Percentiles rank a stretch among this genome's conserved stretches.
These are phyloP conservation scores for Endotrypanum monterogeii DNA, from an alignment of 208 protist species.

Conservation along the genomic window DNA sequence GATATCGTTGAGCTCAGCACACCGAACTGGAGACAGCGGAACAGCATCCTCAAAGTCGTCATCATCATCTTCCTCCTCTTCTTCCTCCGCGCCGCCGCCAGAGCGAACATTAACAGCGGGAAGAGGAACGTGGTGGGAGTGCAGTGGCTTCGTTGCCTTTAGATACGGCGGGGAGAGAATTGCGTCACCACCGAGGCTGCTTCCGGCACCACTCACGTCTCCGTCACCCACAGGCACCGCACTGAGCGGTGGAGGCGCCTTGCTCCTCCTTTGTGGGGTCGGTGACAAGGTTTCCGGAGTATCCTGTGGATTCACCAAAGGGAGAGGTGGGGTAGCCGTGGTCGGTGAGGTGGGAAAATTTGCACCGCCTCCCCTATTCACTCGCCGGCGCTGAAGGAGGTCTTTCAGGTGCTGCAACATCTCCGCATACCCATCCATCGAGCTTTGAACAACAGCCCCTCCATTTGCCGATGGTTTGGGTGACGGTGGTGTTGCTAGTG, in stretches of 20 bases:
- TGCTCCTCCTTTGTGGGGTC: neutral
- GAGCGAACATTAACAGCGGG: slow-evolving; percentile 9
- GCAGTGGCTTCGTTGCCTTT: slow-evolving; percentile 33
- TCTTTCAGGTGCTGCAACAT: slow-evolving; percentile 87
- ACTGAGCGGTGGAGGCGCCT: slow-evolving; percentile 22
- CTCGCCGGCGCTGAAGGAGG: slow-evolving; percentile 56
- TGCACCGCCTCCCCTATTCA: slow-evolving; percentile 22
- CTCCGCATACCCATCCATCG: slow-evolving; percentile 70
- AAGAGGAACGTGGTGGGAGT: slow-evolving; percentile 3
- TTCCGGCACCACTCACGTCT: neutral
- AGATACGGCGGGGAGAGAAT: slow-evolving; percentile 30
- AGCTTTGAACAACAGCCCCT: slow-evolving; percentile 20
- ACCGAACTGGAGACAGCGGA: slow-evolving; percentile 66
- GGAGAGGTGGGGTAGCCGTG: neutral
- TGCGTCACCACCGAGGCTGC: neutral
- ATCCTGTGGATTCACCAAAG: neutral
- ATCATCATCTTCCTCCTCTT: slow-evolving; percentile 53
- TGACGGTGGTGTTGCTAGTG: slow-evolving; percentile 6
- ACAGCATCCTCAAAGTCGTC: slow-evolving; percentile 85
- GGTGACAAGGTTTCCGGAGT: slow-evolving; percentile 3
- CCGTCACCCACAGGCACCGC: neutral
- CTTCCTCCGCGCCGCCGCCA: slow-evolving; percentile 13
- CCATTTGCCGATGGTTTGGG: slow-evolving; percentile 15
- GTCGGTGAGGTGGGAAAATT: slow-evolving; percentile 23
- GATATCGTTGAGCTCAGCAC: slow-evolving; percentile 59